phyloP scores from a whole-genome alignment of 345 rosid genomes.

The Iberis pinnata region DNA sequence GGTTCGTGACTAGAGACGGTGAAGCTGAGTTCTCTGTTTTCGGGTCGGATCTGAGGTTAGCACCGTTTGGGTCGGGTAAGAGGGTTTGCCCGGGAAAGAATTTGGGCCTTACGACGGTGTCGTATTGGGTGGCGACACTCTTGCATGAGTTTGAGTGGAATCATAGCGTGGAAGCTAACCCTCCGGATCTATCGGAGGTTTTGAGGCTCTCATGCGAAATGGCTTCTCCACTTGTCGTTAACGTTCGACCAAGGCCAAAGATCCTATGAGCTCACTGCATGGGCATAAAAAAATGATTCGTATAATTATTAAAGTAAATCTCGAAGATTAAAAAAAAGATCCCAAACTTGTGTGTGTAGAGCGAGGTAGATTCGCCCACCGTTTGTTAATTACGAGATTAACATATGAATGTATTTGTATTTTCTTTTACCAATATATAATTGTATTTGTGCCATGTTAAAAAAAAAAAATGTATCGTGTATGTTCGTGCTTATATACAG shows the following conservation, averaged over 20 bases:
- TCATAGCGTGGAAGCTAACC: slow-evolving; percentile 26
- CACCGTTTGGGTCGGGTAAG: slow-evolving; percentile 93
- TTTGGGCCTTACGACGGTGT: slow-evolving; percentile 58
- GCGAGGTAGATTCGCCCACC: slow-evolving; percentile 18
- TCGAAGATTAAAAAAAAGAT: neutral
- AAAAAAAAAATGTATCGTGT: neutral
- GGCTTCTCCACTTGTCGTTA: slow-evolving; percentile 62
- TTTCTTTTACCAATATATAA: no score
- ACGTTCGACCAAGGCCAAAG: slow-evolving; percentile 39
- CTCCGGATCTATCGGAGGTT: slow-evolving; percentile 54
- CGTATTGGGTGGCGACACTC: slow-evolving; percentile 59
- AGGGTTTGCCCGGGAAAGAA: slow-evolving; percentile 77
- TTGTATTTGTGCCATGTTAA: neutral
- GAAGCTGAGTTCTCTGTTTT: slow-evolving; percentile 55
- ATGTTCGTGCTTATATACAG: no score
- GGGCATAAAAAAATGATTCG: neutral
- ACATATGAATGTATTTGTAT: slow-evolving; percentile 1
- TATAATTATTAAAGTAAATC: slow-evolving; percentile 6
- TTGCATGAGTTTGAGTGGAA: slow-evolving; percentile 68
- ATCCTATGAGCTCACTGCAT: slow-evolving; percentile 14
- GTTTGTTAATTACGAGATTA: neutral
- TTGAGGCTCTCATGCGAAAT: slow-evolving; percentile 73
- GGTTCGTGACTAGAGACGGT: slow-evolving; percentile 42
- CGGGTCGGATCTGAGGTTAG: slow-evolving; percentile 78
- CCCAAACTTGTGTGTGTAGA: slow-evolving; percentile 8